Conservation (phyloP, 2,329 filamentous ascomycete species). For the Pseudohalonectria lignicola region DNA sequence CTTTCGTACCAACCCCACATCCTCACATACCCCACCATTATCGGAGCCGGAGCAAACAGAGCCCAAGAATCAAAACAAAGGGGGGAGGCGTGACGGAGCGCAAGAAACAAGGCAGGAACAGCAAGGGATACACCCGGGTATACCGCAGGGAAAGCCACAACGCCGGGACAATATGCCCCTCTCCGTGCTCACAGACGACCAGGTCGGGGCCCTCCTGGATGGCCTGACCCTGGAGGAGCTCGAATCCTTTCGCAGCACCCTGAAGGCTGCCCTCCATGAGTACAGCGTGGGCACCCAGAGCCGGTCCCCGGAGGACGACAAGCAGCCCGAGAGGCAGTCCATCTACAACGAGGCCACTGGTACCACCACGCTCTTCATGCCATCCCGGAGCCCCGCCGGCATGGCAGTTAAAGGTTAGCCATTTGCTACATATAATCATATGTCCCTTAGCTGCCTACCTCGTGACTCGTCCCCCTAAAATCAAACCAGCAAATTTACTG, state of each 20-base stretch:
- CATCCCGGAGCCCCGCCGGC: constrained; percentile 49
- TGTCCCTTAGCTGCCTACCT: no score
- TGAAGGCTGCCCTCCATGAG: constrained; percentile 45
- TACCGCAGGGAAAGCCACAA: no score
- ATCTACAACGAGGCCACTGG: constrained; percentile 35
- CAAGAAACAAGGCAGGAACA: no score
- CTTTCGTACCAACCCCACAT: no score
- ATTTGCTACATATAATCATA: no score
- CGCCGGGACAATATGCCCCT: constrained; percentile 45
- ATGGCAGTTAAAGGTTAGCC: constrained; percentile 56
- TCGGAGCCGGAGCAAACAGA: no score
- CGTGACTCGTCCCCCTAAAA: no score
- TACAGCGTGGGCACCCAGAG: constrained; percentile 46
- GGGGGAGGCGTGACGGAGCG: no score
- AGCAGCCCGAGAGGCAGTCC: constrained; percentile 43
- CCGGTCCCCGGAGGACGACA: constrained; percentile 29
- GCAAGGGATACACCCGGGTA: no score
- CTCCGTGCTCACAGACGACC: constrained; percentile 44
- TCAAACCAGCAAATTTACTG: no score
- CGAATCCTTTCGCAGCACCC: constrained; percentile 33
- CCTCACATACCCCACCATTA: no score
- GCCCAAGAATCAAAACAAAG: no score
- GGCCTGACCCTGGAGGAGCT: constrained; percentile 40
- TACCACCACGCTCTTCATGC: constrained; percentile 63
- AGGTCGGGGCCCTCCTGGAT: constrained; percentile 44